Base-by-base conservation (phyloP, 1,284 basidiomycete species). In the Heterobasidion annosum region DNA sequence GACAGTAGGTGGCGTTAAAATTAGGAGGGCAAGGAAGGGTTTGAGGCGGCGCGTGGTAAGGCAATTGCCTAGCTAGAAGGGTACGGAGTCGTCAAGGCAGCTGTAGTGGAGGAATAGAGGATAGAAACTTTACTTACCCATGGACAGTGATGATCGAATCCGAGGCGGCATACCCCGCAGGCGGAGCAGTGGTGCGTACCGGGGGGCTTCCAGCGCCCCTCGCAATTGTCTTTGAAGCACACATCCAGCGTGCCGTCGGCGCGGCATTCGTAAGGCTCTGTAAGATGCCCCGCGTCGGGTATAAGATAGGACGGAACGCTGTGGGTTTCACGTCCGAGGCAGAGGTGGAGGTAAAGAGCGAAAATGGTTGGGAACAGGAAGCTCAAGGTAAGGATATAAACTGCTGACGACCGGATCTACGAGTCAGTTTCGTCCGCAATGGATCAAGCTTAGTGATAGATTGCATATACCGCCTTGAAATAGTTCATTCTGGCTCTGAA, bases 121-220 rank as follows among this genome's bases (percentile, higher is more conserved):
- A 54, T 52, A 51, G 40, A 15, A 48, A 5, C 3, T 25, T 13
- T 15, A 61, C 68, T 35, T 57, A 80, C 76, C 78, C 78, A 81
- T 50, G 78, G 75, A 61, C 78, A 81, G 63, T 81, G 78, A 58
- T 81, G 78, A 61, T 79, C 78, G 59, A 78, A 78, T 32, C 71
- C 74, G 33, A 75, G 58, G 19, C 77, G 69, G 58, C 78, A 79
- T 12, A 76, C 71, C 35, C 71, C 72, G 54, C 78, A 81, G 2
- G 66, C 68, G 10, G 76, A 76, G 63, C 78, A 81, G 58, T 79
- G 78, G 58, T 78, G 76, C 7, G 74, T 65, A 46, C 76, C 65
- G 6, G 78, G 78, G 13, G 77, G 77, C 58, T 75, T 78, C 77
- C 77, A 78, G 47, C 65, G 65, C 8, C 71, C 71, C 32, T 63